These are phyloP conservation scores for Starmerella roubikii DNA, from an alignment of 805 yeast genomes.

Conservation along the genomic window DNA sequence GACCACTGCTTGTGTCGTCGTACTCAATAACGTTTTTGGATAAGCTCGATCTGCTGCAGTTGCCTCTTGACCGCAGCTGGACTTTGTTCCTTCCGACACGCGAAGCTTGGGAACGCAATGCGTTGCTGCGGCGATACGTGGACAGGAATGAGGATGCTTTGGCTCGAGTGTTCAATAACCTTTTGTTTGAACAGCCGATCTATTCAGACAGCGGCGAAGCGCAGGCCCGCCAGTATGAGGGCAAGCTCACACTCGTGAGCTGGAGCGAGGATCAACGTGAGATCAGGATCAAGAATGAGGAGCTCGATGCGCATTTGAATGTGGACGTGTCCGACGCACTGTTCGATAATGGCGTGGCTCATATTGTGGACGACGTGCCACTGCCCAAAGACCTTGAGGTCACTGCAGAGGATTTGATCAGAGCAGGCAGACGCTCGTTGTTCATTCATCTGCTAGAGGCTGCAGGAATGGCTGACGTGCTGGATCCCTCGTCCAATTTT, in stretches of 20 bases:
- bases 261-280: conserved; percentile 1
- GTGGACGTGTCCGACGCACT: conserved; percentile 42
- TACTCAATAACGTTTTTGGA: conserved; percentile 47
- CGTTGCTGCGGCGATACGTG: conserved; percentile 47
- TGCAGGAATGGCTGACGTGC: conserved; percentile 23
- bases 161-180: conserved; percentile 39
- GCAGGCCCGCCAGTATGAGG: conserved; percentile 21
- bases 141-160: conserved; percentile 39
- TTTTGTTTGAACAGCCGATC: conserved; percentile 47
- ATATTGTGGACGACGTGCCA: conserved; percentile 43
- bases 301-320: conserved; percentile 1
- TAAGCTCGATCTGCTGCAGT: conserved; percentile 37
- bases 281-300: conserved; percentile 1
- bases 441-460: conserved; percentile 34
- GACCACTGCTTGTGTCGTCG: conserved; percentile 50
- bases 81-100: conserved; percentile 69
- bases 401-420: conserved; percentile 41
- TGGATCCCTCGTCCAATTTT: conserved; percentile 31
- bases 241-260: conserved; percentile 10
- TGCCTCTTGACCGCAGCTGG: conserved; percentile 48
- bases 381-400: conserved; percentile 47
- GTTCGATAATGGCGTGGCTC: conserved; percentile 76
- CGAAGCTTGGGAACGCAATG: conserved; percentile 52
- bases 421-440: conserved; percentile 36
- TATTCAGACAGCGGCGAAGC: conserved; percentile 44